Evolutionary conservation across 495 filamentous ascomycete genomes (phyloP).

Genomic region (Achaetomiella virescens): DNA sequence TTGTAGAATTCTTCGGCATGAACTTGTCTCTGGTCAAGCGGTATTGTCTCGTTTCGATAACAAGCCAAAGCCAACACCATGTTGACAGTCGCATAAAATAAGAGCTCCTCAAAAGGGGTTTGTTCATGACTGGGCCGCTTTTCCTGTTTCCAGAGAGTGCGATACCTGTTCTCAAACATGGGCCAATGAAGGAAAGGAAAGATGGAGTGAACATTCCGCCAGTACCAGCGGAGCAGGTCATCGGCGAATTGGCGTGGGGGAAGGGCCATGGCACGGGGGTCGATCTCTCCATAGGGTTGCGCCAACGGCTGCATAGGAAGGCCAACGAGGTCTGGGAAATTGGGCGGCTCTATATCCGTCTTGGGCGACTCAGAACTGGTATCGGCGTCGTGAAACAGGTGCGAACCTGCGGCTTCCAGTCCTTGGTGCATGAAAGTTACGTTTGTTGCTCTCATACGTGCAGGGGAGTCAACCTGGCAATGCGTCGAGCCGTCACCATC

Average conservation of each 20-base stretch:
- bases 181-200: conserved; percentile 36
- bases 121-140: background rate
- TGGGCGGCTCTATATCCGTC: background rate
- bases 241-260: conserved; percentile 32
- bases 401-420: conserved; percentile 1
- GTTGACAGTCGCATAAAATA: conserved; percentile 35
- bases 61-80: conserved; percentile 36
- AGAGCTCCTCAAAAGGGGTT: conserved; percentile 13
- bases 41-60: conserved; percentile 26
- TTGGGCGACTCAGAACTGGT: background rate
- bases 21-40: conserved; percentile 16
- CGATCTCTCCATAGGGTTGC: background rate
- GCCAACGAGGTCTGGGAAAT: conserved; percentile 5
- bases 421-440: conserved; percentile 2
- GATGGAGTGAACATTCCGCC: conserved; percentile 29
- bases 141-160: conserved; percentile 22
- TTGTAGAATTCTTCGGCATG: conserved; percentile 32
- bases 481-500: background rate
- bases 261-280: conserved; percentile 20
- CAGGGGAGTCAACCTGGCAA: background rate
- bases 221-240: conserved; percentile 32
- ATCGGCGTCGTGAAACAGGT: background rate
- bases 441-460: background rate
- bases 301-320: background rate
- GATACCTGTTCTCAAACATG: conserved; percentile 28